These are phyloP conservation scores for Solanum clarkiae DNA, from an alignment of 257 asterid genomes.

Conservation along the genomic window DNA sequence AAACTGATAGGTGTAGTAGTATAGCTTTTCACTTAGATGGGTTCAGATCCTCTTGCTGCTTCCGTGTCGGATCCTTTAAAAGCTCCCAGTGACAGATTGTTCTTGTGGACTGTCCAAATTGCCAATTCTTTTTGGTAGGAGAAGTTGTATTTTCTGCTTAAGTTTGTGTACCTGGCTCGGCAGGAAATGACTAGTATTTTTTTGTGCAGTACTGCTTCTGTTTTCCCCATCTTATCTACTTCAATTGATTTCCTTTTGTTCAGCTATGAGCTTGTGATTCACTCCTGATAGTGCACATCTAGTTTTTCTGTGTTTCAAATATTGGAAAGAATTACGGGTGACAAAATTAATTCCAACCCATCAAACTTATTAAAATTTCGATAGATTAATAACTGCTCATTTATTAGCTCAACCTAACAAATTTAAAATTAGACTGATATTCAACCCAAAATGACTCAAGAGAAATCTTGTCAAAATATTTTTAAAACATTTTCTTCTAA, in stretches of 20 bases:
- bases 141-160: background rate
- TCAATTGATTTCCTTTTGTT: background rate
- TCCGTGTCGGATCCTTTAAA: background rate
- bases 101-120: background rate
- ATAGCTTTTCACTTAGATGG: background rate
- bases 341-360: too few species aligned
- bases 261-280: background rate
- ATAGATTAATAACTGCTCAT: too few species aligned
- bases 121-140: background rate
- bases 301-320: background rate
- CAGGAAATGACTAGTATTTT: background rate
- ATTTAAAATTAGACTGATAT: too few species aligned
- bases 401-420: too few species aligned
- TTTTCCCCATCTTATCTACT: fast-evolving
- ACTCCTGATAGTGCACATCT: background rate
- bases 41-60: background rate
- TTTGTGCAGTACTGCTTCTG: background rate
- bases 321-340: too few species aligned
- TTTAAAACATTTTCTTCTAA: too few species aligned
- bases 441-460: too few species aligned
- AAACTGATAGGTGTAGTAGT: background rate
- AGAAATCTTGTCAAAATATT: too few species aligned
- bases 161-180: background rate
- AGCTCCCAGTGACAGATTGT: background rate
- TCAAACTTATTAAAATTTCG: too few species aligned